Conservation (phyloP, 352 stramenopile genomes). For the Phytopythium mirpurense region DNA sequence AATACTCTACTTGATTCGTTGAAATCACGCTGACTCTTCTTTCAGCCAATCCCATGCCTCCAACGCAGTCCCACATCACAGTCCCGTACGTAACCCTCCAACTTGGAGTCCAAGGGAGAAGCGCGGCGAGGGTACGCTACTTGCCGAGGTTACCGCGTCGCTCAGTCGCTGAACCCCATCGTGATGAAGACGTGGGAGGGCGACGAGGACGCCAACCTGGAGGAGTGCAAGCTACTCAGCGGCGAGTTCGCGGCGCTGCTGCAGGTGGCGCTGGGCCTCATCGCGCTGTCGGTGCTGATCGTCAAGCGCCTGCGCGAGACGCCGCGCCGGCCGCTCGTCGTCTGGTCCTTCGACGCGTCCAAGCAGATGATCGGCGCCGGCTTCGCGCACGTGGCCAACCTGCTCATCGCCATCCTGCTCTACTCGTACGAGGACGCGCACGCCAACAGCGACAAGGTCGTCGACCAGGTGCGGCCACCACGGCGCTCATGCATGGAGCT, state of each 20-base stretch:
- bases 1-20: too few species aligned
- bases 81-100: too few species aligned
- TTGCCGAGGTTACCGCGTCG: not conserved
- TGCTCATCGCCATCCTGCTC: slow-evolving; percentile 84
- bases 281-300: slow-evolving; percentile 79
- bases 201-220: slow-evolving; percentile 21
- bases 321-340: slow-evolving; percentile 66
- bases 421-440: slow-evolving; percentile 53
- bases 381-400: slow-evolving; percentile 79
- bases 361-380: slow-evolving; percentile 85
- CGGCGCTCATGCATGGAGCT: too few species aligned
- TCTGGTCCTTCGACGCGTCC: slow-evolving; percentile 83
- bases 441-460: slow-evolving; percentile 20
- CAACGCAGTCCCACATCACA: too few species aligned
- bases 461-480: slow-evolving; percentile 42
- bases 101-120: too few species aligned
- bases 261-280: slow-evolving; percentile 73
- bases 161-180: not conserved
- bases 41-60: too few species aligned
- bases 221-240: slow-evolving; percentile 81
- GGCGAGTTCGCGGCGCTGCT: slow-evolving; percentile 70
- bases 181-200: slow-evolving; percentile 24
- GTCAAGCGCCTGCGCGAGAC: slow-evolving; percentile 71
- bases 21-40: too few species aligned
- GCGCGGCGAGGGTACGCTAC: too few species aligned